Base-by-base conservation (phyloP, 1,284 basidiomycete species). In the Ustilago tritici region DNA sequence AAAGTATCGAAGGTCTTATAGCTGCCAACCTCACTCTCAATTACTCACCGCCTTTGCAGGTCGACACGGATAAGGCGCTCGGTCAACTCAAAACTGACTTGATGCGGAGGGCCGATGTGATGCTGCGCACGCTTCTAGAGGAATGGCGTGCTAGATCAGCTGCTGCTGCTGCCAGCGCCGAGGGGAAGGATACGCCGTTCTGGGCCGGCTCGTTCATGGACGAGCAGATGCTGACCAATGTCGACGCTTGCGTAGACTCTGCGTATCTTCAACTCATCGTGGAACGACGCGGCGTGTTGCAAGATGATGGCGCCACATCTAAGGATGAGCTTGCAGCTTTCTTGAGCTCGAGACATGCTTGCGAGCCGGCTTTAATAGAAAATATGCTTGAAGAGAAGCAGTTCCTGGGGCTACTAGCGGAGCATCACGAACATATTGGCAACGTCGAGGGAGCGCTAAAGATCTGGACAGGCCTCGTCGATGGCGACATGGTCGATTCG, bases 21-120 rank as follows among this genome's bases (percentile, higher is more conserved):
- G 28, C 6, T 4, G 60, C 65, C 23, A 81, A 81, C 49, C 63
- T 84, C 38, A 47, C 32, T 0, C 40, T 72, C 28, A 84, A 82
- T 54, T 84, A 85, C 47, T 63, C 61, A 2, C 80, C 82, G 8
- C 71, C 69, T 0, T 36, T 83, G 50, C 58, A 76, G 4, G 35
- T 70, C 8, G 32, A 58, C 4, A 35, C 52, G 15, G 75, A 82
- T 41, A 60, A 62, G 2, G 34, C 41, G 17, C 73, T 85, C 6
- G 12, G 32, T 3, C 53, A 43, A 49, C 64, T 71, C 23, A 61
- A 19, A 11, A 4, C 32, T 11, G 19, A 58, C 8, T 53, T 71
- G 12, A 6, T 57, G 17, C 35, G 28, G 7, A 55, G 80, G 17
- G 70, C 81, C 4, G 62, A 70, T 14, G 56, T 55, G 1, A 73